These are phyloP conservation scores for Claviceps sp. DNA, from an alignment of 2,329 filamentous ascomycete species.

Conservation along the genomic window DNA sequence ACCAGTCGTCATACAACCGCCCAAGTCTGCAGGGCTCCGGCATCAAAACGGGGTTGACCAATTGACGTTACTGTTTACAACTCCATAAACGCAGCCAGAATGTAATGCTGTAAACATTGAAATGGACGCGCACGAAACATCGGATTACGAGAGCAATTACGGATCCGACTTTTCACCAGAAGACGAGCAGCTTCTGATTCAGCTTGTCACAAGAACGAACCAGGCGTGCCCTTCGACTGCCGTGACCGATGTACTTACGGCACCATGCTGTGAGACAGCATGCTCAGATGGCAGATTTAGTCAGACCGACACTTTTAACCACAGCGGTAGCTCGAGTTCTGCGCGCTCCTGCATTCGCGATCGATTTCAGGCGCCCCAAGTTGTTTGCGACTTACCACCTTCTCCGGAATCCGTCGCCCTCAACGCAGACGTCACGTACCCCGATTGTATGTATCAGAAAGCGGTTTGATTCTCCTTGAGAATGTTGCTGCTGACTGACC, in stretches of 20 bases:
- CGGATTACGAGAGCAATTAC: conserved; percentile 25
- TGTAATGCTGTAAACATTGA: background rate
- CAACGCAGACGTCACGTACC: conserved; percentile 27
- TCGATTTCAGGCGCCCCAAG: background rate
- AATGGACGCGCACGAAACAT: conserved; percentile 2
- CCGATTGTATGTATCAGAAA: conserved; percentile 34
- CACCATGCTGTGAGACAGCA: background rate
- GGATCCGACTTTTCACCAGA: conserved; percentile 33
- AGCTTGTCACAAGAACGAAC: conserved; percentile 16
- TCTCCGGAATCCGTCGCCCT: conserved; percentile 1
- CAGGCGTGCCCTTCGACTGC: background rate
- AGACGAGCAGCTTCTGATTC: conserved; percentile 28
- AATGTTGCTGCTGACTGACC: conserved; percentile 37
- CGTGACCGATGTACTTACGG: background rate
- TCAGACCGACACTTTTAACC: background rate
- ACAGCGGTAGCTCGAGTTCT: background rate
- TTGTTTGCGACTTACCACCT: background rate
- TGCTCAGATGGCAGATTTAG: conserved; percentile 1
- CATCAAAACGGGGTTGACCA: background rate
- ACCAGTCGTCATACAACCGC: background rate
- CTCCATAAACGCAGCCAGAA: background rate
- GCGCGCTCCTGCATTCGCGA: background rate
- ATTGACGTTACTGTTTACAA: background rate
- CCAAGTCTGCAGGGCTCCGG: background rate
- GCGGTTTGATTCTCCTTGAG: background rate